Evolutionary conservation across 225 moss, liverwort and hornwort species (phyloP).

Genomic region (Physcomitrellopsis africana): DNA sequence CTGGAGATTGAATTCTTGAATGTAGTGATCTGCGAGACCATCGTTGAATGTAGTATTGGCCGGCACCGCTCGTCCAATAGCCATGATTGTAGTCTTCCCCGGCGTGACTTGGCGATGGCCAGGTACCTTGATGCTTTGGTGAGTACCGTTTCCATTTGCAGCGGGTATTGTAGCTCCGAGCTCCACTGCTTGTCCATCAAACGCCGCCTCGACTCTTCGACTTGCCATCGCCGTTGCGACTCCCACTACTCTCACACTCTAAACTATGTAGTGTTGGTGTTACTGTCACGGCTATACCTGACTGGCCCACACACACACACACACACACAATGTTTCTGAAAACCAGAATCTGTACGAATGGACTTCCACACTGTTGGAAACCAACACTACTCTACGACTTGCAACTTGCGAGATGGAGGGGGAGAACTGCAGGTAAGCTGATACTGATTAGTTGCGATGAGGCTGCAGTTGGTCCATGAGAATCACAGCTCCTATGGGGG

Average conservation of each 20-base stretch:
- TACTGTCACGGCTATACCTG: neutral
- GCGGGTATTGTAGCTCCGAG: constrained; percentile 25
- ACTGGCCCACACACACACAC: too few relatives aligned
- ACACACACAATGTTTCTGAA: too few relatives aligned
- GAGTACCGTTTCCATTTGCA: neutral
- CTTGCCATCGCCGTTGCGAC: constrained; percentile 33
- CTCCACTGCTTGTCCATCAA: constrained; percentile 42
- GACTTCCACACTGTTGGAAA: too few relatives aligned
- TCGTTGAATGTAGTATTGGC: constrained; percentile 69
- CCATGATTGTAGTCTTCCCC: constrained; percentile 72
- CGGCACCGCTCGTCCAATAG: constrained; percentile 91
- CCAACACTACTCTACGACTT: too few relatives aligned
- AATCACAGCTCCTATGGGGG: too few relatives aligned
- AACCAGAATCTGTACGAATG: too few relatives aligned
- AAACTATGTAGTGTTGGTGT: neutral
- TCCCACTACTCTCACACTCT: too few relatives aligned
- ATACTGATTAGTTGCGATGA: too few relatives aligned
- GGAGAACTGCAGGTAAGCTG: too few relatives aligned
- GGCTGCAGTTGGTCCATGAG: too few relatives aligned
- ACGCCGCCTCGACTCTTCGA: constrained; percentile 33
- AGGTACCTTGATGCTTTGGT: neutral
- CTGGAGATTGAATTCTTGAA: constrained; percentile 62
- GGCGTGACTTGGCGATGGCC: constrained; percentile 43
- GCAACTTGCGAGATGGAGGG: too few relatives aligned
- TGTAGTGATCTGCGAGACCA: constrained; percentile 74